Conservation (phyloP, 441 rosid genomes). For the Omphalea diandra region DNA sequence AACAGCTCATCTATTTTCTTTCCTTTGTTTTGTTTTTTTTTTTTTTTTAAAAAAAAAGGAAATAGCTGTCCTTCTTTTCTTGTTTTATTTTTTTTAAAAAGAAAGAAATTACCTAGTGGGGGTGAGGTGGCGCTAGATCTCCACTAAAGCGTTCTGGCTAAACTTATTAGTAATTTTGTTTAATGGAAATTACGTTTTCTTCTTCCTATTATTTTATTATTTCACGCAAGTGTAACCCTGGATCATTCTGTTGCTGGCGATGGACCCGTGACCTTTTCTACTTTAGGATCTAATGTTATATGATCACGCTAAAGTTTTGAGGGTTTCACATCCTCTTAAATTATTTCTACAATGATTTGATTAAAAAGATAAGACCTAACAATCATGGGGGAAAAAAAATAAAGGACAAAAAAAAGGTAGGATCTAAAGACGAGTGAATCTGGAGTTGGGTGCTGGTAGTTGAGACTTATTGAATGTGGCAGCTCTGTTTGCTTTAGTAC, state of each 20-base stretch:
- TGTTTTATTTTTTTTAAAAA: conserved; percentile 18
- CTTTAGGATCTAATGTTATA: not conserved
- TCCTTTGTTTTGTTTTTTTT: too few species aligned
- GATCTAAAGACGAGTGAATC: not conserved
- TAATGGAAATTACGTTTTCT: not conserved
- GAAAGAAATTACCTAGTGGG: conserved; percentile 7
- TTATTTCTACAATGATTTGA: not conserved
- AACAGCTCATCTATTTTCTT: too few species aligned
- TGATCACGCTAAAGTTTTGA: not conserved
- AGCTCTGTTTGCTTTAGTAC: not conserved
- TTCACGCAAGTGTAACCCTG: too few species aligned
- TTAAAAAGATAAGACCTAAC: not conserved
- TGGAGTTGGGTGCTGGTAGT: not conserved
- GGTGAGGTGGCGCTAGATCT: conserved; percentile 53
- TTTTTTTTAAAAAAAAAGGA: conserved; percentile 20
- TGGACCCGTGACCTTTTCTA: too few species aligned
- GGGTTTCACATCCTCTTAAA: not conserved
- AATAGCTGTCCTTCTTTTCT: conserved; percentile 47
- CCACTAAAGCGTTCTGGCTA: conserved; percentile 17
- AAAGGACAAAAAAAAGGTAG: not conserved
- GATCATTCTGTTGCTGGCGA: too few species aligned
- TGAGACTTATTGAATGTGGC: not conserved
- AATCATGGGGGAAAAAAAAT: too few species aligned
- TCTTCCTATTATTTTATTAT: not conserved
- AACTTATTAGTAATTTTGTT: not conserved